Base-by-base conservation (phyloP, 1,284 basidiomycete genomes). In the Cystobasidium sp. region DNA sequence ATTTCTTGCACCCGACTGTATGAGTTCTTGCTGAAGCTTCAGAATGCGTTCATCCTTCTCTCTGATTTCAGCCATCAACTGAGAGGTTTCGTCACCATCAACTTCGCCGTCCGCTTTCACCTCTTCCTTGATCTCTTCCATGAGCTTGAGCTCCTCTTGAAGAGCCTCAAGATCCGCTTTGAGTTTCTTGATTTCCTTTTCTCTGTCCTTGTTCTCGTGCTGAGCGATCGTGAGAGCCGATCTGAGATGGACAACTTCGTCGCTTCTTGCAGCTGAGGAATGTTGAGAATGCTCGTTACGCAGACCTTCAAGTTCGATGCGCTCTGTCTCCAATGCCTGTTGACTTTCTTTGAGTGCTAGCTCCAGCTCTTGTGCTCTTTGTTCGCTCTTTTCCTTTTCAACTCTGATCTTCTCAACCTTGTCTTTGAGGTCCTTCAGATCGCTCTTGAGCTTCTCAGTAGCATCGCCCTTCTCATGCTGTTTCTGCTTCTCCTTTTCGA, bases 271-370 rank as follows among this genome's bases (percentile, higher is more conserved):
- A n/a, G 67, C 22, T 8, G 43, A 22, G 31, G 53, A 31, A 49
- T 68, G 44, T n/a, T 72, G 75, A 12, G 63, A 22, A 20, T 73
- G 56, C 16, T 97, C 94, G 43, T 87, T 85, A 73, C 94, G 86
- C 68, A 97, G 83, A 3, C 85, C 85, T 84, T 98, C 95, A 31
- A 97, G 90, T 81, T 98, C 96, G 9, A 91, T 92, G 66, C 91
- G 85, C n/a, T 94, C 92, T 79, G 90, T 90, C 83, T 98, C 95
- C 18, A 97, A 85, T 1, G 94, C 92, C 47, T 88, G 85, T n/a
- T 90, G 90, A 79, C 91, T 92, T 84, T 97, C 94, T 76, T 90
- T 85, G 55, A 97, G 84, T 0, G 94, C 96, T 76, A 91, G 91
- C 80, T 94, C 92, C 20, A 94, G 86, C 81, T 97, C 94, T 74